Conservation (phyloP, 306 rosid genomes). For the Cicer bijugum region DNA sequence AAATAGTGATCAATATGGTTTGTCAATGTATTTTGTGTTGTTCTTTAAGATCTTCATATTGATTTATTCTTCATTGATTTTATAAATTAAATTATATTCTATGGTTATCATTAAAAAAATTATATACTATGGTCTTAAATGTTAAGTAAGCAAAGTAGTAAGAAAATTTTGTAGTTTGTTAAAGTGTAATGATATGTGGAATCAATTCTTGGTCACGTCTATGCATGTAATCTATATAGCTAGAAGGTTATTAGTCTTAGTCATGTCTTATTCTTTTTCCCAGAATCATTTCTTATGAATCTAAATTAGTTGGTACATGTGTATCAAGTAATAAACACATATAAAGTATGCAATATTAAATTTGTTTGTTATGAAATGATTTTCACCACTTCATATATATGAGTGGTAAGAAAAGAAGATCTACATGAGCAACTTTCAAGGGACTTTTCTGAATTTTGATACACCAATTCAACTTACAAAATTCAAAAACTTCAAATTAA, state of each 20-base stretch:
- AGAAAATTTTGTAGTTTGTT: slow-evolving; percentile 37
- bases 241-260: slow-evolving; percentile 52
- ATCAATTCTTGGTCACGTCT: slow-evolving; percentile 40
- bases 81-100: neutral
- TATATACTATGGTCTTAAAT: neutral
- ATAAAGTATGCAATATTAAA: slow-evolving; percentile 39
- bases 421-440: slow-evolving; percentile 30
- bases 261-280: slow-evolving; percentile 48
- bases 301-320: slow-evolving; percentile 35
- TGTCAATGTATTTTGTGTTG: slow-evolving; percentile 29
- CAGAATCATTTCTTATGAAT: slow-evolving; percentile 39
- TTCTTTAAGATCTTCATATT: slow-evolving; percentile 29
- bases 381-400: slow-evolving; percentile 44
- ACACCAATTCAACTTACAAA: slow-evolving; percentile 11
- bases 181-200: slow-evolving; percentile 10
- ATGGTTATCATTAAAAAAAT: neutral
- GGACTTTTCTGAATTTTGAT: slow-evolving; percentile 26
- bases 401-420: slow-evolving; percentile 13
- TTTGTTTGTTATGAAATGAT: slow-evolving; percentile 51
- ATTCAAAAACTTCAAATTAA: neutral
- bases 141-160: slow-evolving; percentile 14
- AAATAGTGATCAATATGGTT: slow-evolving; percentile 33
- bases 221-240: slow-evolving; percentile 52
- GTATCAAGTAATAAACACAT: slow-evolving; percentile 25
- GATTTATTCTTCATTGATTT: slow-evolving; percentile 40